These are phyloP conservation scores for Trichoderma arundinaceum DNA, from an alignment of 2,329 filamentous ascomycete species.

Conservation along the genomic window DNA sequence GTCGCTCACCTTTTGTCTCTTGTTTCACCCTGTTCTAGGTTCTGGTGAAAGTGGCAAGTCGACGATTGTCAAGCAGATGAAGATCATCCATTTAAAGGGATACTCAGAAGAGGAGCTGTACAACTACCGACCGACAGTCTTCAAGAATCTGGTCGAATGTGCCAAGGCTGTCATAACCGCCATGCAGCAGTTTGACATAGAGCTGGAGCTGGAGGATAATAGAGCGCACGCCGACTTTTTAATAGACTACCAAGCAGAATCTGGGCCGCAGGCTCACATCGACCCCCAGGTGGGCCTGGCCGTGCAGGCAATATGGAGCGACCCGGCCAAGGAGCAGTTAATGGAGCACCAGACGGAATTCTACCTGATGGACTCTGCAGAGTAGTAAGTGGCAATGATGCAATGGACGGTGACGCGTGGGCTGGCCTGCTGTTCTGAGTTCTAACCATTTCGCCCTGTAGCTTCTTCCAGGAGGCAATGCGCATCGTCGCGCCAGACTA, in stretches of 20 bases:
- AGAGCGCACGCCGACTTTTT: slow-evolving; percentile 79
- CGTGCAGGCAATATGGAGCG: slow-evolving; percentile 86
- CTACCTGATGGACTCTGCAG: slow-evolving; percentile 98
- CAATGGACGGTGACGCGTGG: background rate
- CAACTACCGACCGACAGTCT: slow-evolving; percentile 94
- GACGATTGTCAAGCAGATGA: slow-evolving; percentile 99
- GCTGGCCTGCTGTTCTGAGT: background rate
- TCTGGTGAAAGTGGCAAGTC: slow-evolving; percentile 99
- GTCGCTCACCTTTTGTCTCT: slow-evolving; percentile 7
- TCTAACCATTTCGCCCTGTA: slow-evolving; percentile 46
- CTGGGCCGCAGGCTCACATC: slow-evolving; percentile 84
- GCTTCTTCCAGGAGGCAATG: slow-evolving; percentile 93
- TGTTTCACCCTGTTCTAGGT: slow-evolving; percentile 59
- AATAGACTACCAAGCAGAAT: slow-evolving; percentile 85
- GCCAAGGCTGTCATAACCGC: slow-evolving; percentile 90
- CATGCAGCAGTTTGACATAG: slow-evolving; percentile 89
- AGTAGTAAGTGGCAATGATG: slow-evolving; percentile 72
- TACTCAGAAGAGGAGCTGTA: slow-evolving; percentile 93
- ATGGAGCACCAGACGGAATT: slow-evolving; percentile 97
- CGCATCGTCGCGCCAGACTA: slow-evolving; percentile 86
- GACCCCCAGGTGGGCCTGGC: slow-evolving; percentile 82
- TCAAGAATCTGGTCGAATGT: slow-evolving; percentile 98
- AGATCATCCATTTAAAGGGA: slow-evolving; percentile 98
- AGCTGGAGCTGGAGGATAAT: slow-evolving; percentile 74
- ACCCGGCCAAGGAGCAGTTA: slow-evolving; percentile 79